These are phyloP conservation scores for Tylopilus vinaceipallidus DNA, from an alignment of 768 basidiomycete genomes.

Conservation along the genomic window DNA sequence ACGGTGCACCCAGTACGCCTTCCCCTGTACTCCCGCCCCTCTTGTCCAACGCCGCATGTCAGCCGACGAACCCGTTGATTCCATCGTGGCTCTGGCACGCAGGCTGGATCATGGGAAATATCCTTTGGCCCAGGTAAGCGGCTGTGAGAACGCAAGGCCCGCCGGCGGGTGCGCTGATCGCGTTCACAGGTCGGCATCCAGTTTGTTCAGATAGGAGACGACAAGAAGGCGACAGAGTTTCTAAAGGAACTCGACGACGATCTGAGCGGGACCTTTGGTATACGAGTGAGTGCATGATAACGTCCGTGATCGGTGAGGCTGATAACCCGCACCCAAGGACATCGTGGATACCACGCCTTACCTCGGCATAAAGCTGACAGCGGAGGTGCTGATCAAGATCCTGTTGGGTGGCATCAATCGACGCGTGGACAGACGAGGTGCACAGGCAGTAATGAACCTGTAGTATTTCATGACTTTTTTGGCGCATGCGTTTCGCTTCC, in stretches of 20 bases:
- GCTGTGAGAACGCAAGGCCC: no score
- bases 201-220: conserved; percentile 69
- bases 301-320: neutral
- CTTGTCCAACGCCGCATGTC: neutral
- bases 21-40: neutral
- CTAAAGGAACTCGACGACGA: conserved; percentile 58
- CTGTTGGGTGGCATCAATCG: conserved; percentile 67
- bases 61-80: conserved; percentile 53
- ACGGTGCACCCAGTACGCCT: conserved; percentile 56
- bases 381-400: conserved; percentile 56
- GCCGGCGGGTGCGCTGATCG: conserved; percentile 8
- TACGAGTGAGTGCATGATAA: conserved; percentile 38
- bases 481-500: no score
- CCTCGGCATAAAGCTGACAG: conserved; percentile 40
- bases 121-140: conserved; percentile 50
- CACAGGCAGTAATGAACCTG: conserved; percentile 19
- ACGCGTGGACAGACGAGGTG: conserved; percentile 40
- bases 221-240: conserved; percentile 38
- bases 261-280: conserved; percentile 38
- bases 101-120: conserved; percentile 51
- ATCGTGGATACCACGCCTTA: conserved; percentile 72
- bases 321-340: conserved; percentile 39
- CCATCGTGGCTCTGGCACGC: conserved; percentile 46
- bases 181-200: conserved; percentile 59
- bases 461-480: no score